These are phyloP conservation scores for Jaapia argillacea DNA, from an alignment of 768 basidiomycete genomes.

Conservation along the genomic window DNA sequence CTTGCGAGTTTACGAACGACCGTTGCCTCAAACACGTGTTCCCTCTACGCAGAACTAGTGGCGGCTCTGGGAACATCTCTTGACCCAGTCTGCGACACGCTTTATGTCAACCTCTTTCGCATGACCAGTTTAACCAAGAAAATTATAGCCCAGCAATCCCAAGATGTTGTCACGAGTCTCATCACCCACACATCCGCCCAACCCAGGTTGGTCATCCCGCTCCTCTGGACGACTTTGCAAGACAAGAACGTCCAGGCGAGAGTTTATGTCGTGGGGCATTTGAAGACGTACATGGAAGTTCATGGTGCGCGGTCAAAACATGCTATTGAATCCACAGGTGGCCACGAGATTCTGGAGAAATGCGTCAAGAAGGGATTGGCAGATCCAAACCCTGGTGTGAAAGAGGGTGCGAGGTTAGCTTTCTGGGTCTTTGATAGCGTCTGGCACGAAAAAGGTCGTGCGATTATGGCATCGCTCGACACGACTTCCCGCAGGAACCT, in stretches of 20 bases:
- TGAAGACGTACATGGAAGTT: constrained; percentile 64
- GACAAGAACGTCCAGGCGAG: constrained; percentile 81
- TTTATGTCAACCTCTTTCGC: constrained; percentile 69
- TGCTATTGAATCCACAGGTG: constrained; percentile 59
- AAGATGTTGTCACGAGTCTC: constrained; percentile 56
- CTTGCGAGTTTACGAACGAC: constrained; percentile 87
- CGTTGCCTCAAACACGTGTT: constrained; percentile 69
- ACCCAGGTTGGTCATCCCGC: constrained; percentile 56
- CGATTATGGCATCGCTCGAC: constrained; percentile 63
- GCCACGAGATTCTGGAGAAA: constrained; percentile 65
- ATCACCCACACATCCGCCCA: constrained; percentile 62
- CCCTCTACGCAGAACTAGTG: constrained; percentile 69
- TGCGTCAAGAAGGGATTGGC: constrained; percentile 59
- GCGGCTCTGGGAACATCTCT: constrained; percentile 51
- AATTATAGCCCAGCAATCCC: constrained; percentile 79
- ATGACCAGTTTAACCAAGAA: constrained; percentile 93
- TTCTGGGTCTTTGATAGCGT: constrained; percentile 78
- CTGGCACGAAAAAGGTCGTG: constrained; percentile 63
- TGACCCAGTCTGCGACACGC: constrained; percentile 71
- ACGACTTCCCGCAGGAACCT: constrained; percentile 64
- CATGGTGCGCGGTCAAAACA: constrained; percentile 59
- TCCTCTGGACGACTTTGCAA: constrained; percentile 57
- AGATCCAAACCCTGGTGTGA: constrained; percentile 74
- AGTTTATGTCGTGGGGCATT: constrained; percentile 52
- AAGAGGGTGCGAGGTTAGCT: constrained; percentile 55